These are phyloP conservation scores for Russula earlei DNA, from an alignment of 768 basidiomycete genomes.

Conservation along the genomic window DNA sequence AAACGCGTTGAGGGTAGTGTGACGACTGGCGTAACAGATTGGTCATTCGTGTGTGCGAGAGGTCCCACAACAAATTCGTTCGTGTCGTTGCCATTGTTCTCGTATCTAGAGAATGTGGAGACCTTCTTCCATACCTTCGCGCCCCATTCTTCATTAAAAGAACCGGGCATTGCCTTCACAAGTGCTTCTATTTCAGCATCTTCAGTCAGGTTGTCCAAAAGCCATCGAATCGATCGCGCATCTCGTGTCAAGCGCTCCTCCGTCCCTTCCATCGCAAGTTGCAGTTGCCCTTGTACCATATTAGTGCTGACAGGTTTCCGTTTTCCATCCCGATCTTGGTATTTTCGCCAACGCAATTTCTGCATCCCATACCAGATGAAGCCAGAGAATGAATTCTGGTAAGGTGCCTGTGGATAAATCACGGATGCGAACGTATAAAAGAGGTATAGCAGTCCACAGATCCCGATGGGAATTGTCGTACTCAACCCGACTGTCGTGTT, in stretches of 20 bases:
- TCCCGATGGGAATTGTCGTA: background rate
- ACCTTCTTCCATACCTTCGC: too few relatives aligned
- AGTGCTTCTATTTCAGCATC: background rate
- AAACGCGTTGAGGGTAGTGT: too few relatives aligned
- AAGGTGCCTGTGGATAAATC: background rate
- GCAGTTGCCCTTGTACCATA: background rate
- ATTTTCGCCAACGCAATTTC: background rate
- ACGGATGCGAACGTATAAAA: background rate
- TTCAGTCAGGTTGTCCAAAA: background rate
- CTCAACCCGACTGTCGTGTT: constrained; percentile 8
- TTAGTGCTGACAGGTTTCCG: background rate
- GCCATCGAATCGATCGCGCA: background rate
- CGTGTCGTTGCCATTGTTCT: too few relatives aligned
- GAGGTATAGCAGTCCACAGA: constrained; percentile 10
- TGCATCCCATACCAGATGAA: constrained; percentile 4
- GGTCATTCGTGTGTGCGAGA: too few relatives aligned
- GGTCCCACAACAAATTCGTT: too few relatives aligned
- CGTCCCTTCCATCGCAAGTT: constrained; percentile 7
- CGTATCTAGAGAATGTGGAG: too few relatives aligned
- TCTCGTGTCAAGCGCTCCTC: background rate
- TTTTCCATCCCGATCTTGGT: background rate
- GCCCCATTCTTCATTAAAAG: background rate
- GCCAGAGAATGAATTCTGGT: constrained; percentile 1
- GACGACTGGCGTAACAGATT: too few relatives aligned
- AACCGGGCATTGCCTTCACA: background rate